Evolutionary conservation across 2,329 filamentous ascomycete genomes (phyloP), one percentile per base, ranked within the genome.

Genomic region (Elsinoe batatas): DNA sequence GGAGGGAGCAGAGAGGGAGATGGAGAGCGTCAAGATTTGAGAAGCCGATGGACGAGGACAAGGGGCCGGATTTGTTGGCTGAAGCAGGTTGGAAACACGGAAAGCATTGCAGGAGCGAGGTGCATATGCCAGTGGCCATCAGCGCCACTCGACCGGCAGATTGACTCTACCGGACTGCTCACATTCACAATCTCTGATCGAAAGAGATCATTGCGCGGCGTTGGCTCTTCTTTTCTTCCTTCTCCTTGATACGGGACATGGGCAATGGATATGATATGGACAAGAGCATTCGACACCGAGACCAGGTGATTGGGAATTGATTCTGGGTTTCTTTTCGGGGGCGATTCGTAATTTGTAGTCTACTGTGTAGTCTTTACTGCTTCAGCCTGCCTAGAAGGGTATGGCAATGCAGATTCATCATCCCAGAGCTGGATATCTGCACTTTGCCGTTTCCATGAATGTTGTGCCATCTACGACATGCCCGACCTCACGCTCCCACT

Each of bases 171-270:
- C 22, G 43, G 43, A 33, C 43, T 46, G 43, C 43, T 46, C 26
- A n/a, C 43, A 30, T 17, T 46, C 26, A 30, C 26, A 30, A 30
- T 30, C 26, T 30, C 26, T 30, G 26, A 30, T 30, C 26, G 12
- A 30, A 46, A 46, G 20, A 46, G 13, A 42, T 42, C 43, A 46
- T 46, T 46, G 43, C 43, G 43, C 43, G 43, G 43, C 43, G 43
- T 46, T 30, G 43, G 20, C 26, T 46, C 20, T 33, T 38, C 17
- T 38, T 18, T 38, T 38, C 36, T 18, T n/a, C 36, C 13, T 38
- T 18, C 36, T 18, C 20, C 26, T 46, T 13, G 43, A 33, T 30
- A 46, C 26, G 43, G 43, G 43, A 33, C n/a, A 46, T 20, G 43
- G 26, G 26, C 12, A 33, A 26, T 26, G 43, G 43, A 46, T 33